Evolutionary conservation across 208 protist genomes (phyloP), one percentile per base, ranked within the genome.

Genomic region (Crithidia fasciculata): DNA sequence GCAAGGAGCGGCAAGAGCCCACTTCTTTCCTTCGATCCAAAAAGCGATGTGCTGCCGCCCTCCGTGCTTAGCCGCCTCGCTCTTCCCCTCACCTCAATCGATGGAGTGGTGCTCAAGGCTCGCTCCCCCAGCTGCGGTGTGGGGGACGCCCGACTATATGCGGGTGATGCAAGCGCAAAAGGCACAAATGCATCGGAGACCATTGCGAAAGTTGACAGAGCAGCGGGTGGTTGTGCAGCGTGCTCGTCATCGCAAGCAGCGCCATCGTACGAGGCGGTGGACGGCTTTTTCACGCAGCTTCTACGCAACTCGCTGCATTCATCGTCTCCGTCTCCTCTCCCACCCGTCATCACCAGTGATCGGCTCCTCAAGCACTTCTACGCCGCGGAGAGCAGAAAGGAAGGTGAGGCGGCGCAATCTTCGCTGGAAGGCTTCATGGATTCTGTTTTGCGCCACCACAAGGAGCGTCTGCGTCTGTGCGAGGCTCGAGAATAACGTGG

Each of bases 61-160:
- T 13, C 18, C 12, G 52, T 67, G 45, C 16, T 61, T n/a, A 0
- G 50, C 0, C 6, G 18, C n/a, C 72, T 84, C 19, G 59, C 66
- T 52, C 45, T 73, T 0, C 54, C 81, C 49, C 53, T 84, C 45
- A 0, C 15, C 19, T 13, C 58, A 0, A 69, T 94, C 7, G 87
- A 96, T 65, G 92, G 86, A 0, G 85, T 86, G 56, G 15, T 96
- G 28, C 83, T 94, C 8, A 96, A 96, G 71, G 75, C 89, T 0
- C 80, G 80, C 55, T 96, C 92, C 16, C 92, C 92, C 7, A 93
- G 86, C 74, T 96, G 92, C 56, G 92, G 92, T 0, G 86, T 95
- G 5, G 57, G 55, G 0, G 92, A 96, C 65, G 92, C 89, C n/a
- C 78, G 88, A 2, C 55, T 89, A 2, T 96, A 95, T 69, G 53